Percentiles rank a stretch among this genome's conserved stretches.
Evolutionary conservation across 1,139 yeast species (phyloP).

Genomic region (Yamadazyma blattariae): DNA sequence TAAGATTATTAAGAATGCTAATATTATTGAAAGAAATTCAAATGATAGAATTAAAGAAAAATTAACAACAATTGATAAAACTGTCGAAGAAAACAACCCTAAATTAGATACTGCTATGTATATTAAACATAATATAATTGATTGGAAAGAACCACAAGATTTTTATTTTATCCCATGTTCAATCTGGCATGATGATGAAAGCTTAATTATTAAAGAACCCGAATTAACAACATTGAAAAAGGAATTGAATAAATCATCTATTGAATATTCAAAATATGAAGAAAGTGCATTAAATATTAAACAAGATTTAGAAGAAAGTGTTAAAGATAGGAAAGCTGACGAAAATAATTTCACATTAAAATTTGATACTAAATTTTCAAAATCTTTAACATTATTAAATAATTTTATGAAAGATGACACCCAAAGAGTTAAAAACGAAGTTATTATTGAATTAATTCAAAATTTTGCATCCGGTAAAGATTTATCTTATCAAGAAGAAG

Average conservation of each 20-base stretch:
- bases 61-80: slow-evolving; percentile 51
- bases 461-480: slow-evolving; percentile 80
- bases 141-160: slow-evolving; percentile 87
- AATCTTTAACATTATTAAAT: slow-evolving; percentile 54
- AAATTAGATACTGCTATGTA: slow-evolving; percentile 85
- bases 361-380: slow-evolving; percentile 54
- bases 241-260: slow-evolving; percentile 49
- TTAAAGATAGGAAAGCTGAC: slow-evolving; percentile 32
- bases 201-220: slow-evolving; percentile 58
- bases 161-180: slow-evolving; percentile 83
- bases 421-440: slow-evolving; percentile 69
- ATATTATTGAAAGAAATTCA: slow-evolving; percentile 58
- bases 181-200: slow-evolving; percentile 96
- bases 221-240: slow-evolving; percentile 68
- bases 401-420: slow-evolving; percentile 75
- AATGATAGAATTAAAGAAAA: slow-evolving; percentile 52
- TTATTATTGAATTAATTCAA: slow-evolving; percentile 86
- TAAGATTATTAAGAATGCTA: slow-evolving; percentile 64
- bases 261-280: slow-evolving; percentile 44
- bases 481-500: slow-evolving; percentile 47
- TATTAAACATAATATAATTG: slow-evolving; percentile 73
- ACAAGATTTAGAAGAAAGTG: slow-evolving; percentile 50
- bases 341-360: slow-evolving; percentile 35
- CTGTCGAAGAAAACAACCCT: slow-evolving; percentile 72
- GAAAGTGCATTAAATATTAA: slow-evolving; percentile 45